Percentiles rank a stretch among this genome's conserved stretches.
These are phyloP conservation scores for Clarireedia monteithiana DNA, from an alignment of 2,329 filamentous ascomycete genomes.

Conservation along the genomic window DNA sequence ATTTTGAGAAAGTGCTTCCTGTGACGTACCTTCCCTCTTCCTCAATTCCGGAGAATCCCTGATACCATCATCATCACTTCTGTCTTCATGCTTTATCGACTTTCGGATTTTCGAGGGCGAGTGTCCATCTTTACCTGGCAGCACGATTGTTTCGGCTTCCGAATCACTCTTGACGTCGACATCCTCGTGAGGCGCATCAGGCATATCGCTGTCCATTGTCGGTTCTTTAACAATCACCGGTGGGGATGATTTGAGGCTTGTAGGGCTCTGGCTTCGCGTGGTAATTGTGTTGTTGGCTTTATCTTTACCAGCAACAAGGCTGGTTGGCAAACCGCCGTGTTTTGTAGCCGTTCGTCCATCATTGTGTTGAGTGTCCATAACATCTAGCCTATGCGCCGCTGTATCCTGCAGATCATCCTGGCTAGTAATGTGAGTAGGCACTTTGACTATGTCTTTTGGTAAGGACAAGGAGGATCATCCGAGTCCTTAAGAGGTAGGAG, in stretches of 20 bases:
- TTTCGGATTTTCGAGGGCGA: constrained; percentile 58
- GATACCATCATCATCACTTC: constrained; percentile 45
- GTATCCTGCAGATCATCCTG: constrained; percentile 28
- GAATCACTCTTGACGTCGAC: constrained; percentile 50
- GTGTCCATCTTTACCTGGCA: constrained; percentile 56
- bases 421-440: constrained; percentile 25
- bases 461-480: constrained; percentile 29
- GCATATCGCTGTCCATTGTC: constrained; percentile 18
- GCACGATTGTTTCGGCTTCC: constrained; percentile 64
- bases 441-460: constrained; percentile 25
- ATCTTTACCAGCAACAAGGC: constrained; percentile 16
- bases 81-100: constrained; percentile 54
- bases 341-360: constrained; percentile 18
- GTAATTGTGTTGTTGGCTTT: constrained; percentile 13
- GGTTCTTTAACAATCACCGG: constrained; percentile 16
- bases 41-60: constrained; percentile 14
- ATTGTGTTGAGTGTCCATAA: constrained; percentile 27
- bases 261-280: constrained; percentile 20
- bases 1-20: constrained; percentile 21
- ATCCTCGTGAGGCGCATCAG: constrained; percentile 15
- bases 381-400: constrained; percentile 25
- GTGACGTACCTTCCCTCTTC: constrained; percentile 1
- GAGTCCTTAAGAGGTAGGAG: constrained; percentile 4
- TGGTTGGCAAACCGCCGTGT: constrained; percentile 17
- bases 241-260: constrained; percentile 27